Evolutionary conservation across 2,329 filamentous ascomycete genomes (phyloP), one percentile per base, ranked within the genome.

Genomic region (Penicillium glabrum): DNA sequence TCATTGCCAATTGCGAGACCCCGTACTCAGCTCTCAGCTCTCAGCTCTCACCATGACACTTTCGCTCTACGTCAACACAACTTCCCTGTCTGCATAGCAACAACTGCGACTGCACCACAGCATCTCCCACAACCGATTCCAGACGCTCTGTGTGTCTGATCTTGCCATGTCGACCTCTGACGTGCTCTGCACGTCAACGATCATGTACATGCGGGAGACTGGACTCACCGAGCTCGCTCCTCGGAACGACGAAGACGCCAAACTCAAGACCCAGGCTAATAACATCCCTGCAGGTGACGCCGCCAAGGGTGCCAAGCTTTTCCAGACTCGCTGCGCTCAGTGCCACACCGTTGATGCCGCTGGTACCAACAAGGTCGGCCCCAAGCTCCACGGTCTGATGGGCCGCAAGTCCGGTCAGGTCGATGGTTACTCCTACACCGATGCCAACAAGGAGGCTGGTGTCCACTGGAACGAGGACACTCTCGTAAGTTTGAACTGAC

Each of bases 391-490:
- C 88, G 95, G 95, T 77, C 91, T 99, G 68, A 99, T 96, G 79
- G 95, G 95, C 79, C 93, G 95, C 79, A 90, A 96, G 85, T 91
- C 90, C 65, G 95, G 95, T 72, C 85, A 88, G 77, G 91, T 96
- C 70, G 89, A 91, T 46, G 93, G 95, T 68, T 99, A 89, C 87
- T 83, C 91, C 75, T 99, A 98, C 88, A 96, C 95, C 80, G 95
- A 99, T 76, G 95, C 93, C 86, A 99, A 99, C 90, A 98, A 98
- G 89, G 82, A 89, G 75, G 96, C 96, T 85, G 93, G 89, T 73
- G 87, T 99, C 71, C 84, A 81, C 72, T 99, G 95, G 95, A 81
- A 91, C 69, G 87, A 96, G 76, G 79, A 87, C 66, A 89, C 90
- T 79, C 86, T 99, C 72, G 90, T 93, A 85, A 58, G 85, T 76